Evolutionary conservation across 2,329 filamentous ascomycete species (phyloP), one percentile per base, ranked within the genome.

Genomic region (Aspergillus brasiliensis): DNA sequence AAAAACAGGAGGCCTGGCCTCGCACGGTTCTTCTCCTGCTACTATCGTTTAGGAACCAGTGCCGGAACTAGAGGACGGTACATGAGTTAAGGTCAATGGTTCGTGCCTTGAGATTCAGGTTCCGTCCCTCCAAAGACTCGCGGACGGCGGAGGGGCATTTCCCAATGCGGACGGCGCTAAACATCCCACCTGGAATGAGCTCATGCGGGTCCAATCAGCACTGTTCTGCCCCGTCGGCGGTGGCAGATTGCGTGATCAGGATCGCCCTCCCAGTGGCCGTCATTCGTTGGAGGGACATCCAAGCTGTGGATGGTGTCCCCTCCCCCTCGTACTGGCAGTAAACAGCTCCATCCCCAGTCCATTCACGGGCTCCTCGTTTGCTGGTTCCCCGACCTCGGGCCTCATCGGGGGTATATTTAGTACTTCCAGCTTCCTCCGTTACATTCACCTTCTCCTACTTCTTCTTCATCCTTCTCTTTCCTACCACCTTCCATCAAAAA

Each of bases 241-340:
- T 70, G 57, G 53, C 51, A 54, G 65, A 77, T 77, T 72, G 73
- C 74, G 73, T 77, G 74, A 75, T 75, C 64, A 65, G 42, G 56
- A 61, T 38, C 28, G 34, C 55, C 37, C 28, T 53, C 61, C 51
- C 59, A 57, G 59, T 58, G 58, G 61, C 60, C 57, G 61, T 66
- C 63, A 63, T 56, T 55, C 49, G 47, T 63, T 51, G 56, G 60
- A 60, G 59, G 61, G 59, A 57, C 28, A 52, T 52, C 21, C 40
- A 19, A 52, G 49, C 38, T 55, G 21, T 55, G 37, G 51, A 25
- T 21, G 21, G 11, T 42, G 38, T 6, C 31, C 31, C 28, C 31
- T 11, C 31, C 13, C 40, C 17, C 40, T 44, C 51, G 17, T 37
- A n/a, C n/a, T n/a, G n/a, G n/a, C n/a, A n/a, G n/a, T n/a, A n/a